These are phyloP conservation scores for Lentinus brumalis DNA, from an alignment of 768 basidiomycete genomes.

Conservation along the genomic window DNA sequence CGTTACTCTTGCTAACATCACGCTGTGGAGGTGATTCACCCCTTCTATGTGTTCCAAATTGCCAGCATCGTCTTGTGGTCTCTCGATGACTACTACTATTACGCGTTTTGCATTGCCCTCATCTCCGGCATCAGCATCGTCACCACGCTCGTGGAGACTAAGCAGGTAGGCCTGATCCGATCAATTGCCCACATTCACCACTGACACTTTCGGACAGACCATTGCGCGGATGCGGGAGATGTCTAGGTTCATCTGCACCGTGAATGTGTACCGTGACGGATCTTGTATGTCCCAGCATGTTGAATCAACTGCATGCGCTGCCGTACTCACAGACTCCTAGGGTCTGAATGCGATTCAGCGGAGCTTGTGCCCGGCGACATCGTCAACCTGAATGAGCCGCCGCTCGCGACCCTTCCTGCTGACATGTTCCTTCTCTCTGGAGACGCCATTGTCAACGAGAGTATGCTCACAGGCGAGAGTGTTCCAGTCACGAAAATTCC, in stretches of 20 bases:
- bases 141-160: constrained; percentile 90
- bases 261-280: constrained; percentile 68
- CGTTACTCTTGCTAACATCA: not conserved
- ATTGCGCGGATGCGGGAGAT: constrained; percentile 94
- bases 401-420: constrained; percentile 76
- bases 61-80: constrained; percentile 95
- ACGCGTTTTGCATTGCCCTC: constrained; percentile 93
- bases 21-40: constrained; percentile 80
- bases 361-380: constrained; percentile 91
- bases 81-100: constrained; percentile 94
- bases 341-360: constrained; percentile 71
- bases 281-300: constrained; percentile 53
- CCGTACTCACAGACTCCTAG: constrained; percentile 38
- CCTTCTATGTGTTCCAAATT: constrained; percentile 98
- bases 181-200: not conserved
- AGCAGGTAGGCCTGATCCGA: constrained; percentile 56
- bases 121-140: constrained; percentile 85
- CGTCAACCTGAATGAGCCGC: constrained; percentile 81
- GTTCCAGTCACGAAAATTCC: constrained; percentile 94
- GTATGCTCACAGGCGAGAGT: constrained; percentile 98
- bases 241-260: constrained; percentile 85
- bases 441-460: constrained; percentile 97
- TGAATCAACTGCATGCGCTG: not conserved
- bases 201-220: constrained; percentile 52
- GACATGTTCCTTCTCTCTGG: constrained; percentile 93